Conservation (phyloP, 495 filamentous ascomycete species). For the Penicillium crystallinum region DNA sequence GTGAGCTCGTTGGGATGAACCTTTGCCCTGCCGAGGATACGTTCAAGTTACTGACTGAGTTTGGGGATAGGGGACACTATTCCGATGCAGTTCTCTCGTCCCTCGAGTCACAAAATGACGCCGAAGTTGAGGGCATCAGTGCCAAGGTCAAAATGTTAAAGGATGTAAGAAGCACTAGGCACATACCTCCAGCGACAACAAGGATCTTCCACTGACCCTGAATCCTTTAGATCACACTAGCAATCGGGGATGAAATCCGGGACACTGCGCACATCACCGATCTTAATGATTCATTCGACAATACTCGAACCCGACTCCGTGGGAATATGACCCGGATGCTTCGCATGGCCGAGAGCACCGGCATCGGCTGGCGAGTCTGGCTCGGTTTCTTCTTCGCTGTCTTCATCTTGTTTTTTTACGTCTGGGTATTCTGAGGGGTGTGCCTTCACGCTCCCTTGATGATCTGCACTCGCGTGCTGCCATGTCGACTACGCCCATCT, state of each 20-base stretch:
- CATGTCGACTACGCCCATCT: background rate
- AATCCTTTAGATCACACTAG: slow-evolving; percentile 78
- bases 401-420: slow-evolving; percentile 75
- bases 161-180: slow-evolving; percentile 57
- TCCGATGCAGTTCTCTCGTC: slow-evolving; percentile 88
- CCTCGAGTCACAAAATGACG: slow-evolving; percentile 92
- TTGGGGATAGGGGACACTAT: slow-evolving; percentile 70
- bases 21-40: background rate
- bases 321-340: slow-evolving; percentile 98
- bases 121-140: slow-evolving; percentile 80
- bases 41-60: slow-evolving; percentile 1
- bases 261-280: slow-evolving; percentile 78
- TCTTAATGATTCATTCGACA: slow-evolving; percentile 81
- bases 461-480: background rate
- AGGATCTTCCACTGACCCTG: no score
- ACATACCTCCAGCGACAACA: background rate
- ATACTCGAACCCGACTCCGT: slow-evolving; percentile 67
- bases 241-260: slow-evolving; percentile 92
- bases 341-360: slow-evolving; percentile 87
- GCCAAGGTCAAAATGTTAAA: slow-evolving; percentile 91
- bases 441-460: background rate
- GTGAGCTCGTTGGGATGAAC: background rate
- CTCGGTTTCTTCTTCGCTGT: slow-evolving; percentile 78
- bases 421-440: slow-evolving; percentile 66
- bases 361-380: slow-evolving; percentile 94